Evolutionary conservation across 306 rosid genomes (phyloP), one percentile per base, ranked within the genome.

Genomic region (Castanea crenata): DNA sequence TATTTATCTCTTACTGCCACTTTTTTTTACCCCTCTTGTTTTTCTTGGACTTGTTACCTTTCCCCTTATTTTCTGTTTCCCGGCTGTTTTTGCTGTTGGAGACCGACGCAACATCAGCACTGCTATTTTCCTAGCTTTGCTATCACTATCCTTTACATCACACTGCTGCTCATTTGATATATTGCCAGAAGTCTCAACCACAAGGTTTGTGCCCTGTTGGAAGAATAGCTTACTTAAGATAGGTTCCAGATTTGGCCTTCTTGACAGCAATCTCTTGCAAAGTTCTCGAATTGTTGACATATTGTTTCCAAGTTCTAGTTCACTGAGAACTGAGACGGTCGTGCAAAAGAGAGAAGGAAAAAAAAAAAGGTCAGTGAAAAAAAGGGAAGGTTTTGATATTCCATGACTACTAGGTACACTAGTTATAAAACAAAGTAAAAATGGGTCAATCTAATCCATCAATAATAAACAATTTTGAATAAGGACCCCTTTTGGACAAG

Each of bases 221-320:
- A 65, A 25, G 38, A 5, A 35, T 18, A 80, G 64, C 67, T 62
- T 32, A 67, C 18, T 52, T 32, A 80, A 49, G 6, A 74, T 25
- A 19, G 69, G 70, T 34, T 73, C 82, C 63, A 84, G 12, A n/a
- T 4, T 25, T 18, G 16, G 23, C 54, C 73, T 74, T 69, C 72
- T 81, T 20, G 14, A 62, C 31, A 35, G 61, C 44, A 85, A 35
- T 14, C 77, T 77, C 68, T 49, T 55, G n/a, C 78, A 77, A 61
- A 80, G 64, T 38, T 32, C 67, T 54, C 3, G 55, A 54, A 20
- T 63, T 0, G 44, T 63, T 63, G 69, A 63, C 19, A 51, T 19
- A 38, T 6, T 57, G 52, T 58, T 59, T 13, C 13, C 46, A 19
- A 54, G 54, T 54, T 52, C 74, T 31, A 4, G 38, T 12, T 5